Base-by-base conservation (phyloP, 1,139 yeast species). In the Taiozyma sp. region DNA sequence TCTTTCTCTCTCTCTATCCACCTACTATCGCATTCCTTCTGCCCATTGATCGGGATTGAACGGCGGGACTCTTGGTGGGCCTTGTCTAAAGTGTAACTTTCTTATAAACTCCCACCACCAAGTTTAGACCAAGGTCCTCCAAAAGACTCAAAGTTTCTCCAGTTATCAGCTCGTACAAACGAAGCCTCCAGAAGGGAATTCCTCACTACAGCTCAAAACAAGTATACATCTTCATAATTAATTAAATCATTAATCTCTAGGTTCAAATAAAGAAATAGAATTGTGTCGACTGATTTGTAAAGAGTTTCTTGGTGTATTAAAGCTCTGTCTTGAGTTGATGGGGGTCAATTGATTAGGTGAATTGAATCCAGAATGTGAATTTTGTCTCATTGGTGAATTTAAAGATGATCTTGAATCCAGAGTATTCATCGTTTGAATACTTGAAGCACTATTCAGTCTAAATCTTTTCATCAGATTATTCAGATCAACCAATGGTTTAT, bases 401-500 rank as follows among this genome's bases (percentile, higher is more conserved):
- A 48, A 39, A 1, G 56, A 49, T 30, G 53, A 44, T 41, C 45
- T 54, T 13, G 62, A 55, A 13, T 57, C 58, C 1, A 52, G 12
- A 14, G 63, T 50, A 28, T 48, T 46, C 24, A 55, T n/a, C 8
- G 27, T 24, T 24, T 38, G 41, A 23, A 40, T 19, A 44, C 61
- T 57, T n/a, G 64, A 46, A 3, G 59, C 34, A 39, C 60, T 57
- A 48, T 57, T 57, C 46, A 62, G 38, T 49, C 64, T 59, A 44
- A 80, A 64, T 45, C 84, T 66, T 54, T 78, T 73, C 46, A 76
- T 73, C 55, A 81, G 62, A 23, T 70, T 70, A 48, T 75, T 76
- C 19, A 83, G 81, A 58, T 80, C 82, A 3, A 77, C 77, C 1
- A 82, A 59, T 24, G 82, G 77, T 1, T 76, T 72, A 9, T 69